Percentiles rank a stretch among this genome's conserved stretches.
Conservation (phyloP, 2,329 filamentous ascomycete genomes). For the Sporothrix phasma region DNA sequence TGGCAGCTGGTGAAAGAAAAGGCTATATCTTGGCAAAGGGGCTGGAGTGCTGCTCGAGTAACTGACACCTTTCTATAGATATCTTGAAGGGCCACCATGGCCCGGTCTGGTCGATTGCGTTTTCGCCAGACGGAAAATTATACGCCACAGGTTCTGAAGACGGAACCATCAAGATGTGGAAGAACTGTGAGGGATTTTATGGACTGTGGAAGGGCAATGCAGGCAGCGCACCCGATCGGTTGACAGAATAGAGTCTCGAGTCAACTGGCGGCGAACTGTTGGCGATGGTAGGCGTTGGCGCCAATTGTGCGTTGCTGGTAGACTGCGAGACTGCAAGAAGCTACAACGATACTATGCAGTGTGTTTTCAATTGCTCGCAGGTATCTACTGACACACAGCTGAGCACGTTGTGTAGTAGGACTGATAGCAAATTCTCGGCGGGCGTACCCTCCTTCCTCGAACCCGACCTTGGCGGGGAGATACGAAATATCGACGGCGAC, state of each 20-base stretch:
- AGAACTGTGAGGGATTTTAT: constrained; percentile 57
- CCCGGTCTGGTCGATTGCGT: constrained; percentile 91
- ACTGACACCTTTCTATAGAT: constrained; percentile 45
- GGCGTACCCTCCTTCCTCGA: not conserved
- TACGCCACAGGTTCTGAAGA: constrained; percentile 97
- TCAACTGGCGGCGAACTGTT: not conserved
- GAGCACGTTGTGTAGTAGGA: constrained; percentile 5
- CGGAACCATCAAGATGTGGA: constrained; percentile 90
- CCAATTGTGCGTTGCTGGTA: not conserved
- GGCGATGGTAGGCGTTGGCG: not conserved
- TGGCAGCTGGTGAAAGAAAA: not conserved
- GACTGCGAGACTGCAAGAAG: constrained; percentile 6
- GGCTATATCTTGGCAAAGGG: not conserved
- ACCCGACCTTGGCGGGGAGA: not conserved
- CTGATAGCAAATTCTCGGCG: not conserved
- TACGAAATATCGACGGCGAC: not conserved
- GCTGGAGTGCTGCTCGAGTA: not conserved
- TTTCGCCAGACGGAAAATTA: constrained; percentile 88
- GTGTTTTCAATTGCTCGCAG: not conserved
- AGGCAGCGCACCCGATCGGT: constrained; percentile 24
- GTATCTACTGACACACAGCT: not conserved
- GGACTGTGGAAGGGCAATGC: constrained; percentile 49
- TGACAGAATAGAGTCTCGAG: constrained; percentile 30
- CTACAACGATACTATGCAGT: constrained; percentile 9
- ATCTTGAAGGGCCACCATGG: constrained; percentile 95